phyloP scores from a whole-genome alignment of 768 basidiomycete species.

The Neoboletus subvelutipes region DNA sequence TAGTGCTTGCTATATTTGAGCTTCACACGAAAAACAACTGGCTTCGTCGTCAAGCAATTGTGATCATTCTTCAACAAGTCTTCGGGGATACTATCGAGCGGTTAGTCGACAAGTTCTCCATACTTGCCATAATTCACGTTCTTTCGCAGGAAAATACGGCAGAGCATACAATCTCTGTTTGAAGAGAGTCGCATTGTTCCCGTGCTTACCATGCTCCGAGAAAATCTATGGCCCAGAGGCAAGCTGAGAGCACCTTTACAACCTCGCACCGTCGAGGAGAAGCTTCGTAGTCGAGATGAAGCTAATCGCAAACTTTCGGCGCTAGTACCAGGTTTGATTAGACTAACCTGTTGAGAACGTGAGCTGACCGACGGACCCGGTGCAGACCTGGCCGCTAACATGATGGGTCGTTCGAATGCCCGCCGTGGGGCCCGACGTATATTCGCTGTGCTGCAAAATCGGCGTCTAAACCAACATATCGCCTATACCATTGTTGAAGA shows the following conservation, averaged over 20 bases:
- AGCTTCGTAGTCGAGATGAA: constrained; percentile 74
- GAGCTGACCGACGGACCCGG: neutral
- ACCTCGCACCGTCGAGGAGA: constrained; percentile 81
- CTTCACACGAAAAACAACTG: constrained; percentile 96
- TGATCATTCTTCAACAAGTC: constrained; percentile 94
- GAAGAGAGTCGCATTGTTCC: constrained; percentile 71
- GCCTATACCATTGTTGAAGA: constrained; percentile 88
- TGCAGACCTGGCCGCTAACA: constrained; percentile 90
- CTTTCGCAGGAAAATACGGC: constrained; percentile 76
- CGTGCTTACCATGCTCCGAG: constrained; percentile 64
- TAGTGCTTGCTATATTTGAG: constrained; percentile 91
- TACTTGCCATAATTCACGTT: neutral
- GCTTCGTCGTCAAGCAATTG: constrained; percentile 92
- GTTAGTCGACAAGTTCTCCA: constrained; percentile 42
- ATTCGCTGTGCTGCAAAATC: constrained; percentile 92
- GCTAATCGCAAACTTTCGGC: constrained; percentile 90
- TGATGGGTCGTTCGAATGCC: constrained; percentile 97
- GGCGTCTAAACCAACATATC: constrained; percentile 92
- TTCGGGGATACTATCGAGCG: constrained; percentile 94
- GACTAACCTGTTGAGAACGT: neutral
- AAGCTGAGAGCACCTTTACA: constrained; percentile 55
- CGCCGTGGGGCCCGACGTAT: constrained; percentile 89
- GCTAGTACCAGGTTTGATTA: constrained; percentile 76
- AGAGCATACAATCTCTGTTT: constrained; percentile 61
- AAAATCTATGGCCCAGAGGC: constrained; percentile 86